Evolutionary conservation across 2,329 filamentous ascomycete genomes (phyloP).

Genomic region (Xylariaceae sp.): DNA sequence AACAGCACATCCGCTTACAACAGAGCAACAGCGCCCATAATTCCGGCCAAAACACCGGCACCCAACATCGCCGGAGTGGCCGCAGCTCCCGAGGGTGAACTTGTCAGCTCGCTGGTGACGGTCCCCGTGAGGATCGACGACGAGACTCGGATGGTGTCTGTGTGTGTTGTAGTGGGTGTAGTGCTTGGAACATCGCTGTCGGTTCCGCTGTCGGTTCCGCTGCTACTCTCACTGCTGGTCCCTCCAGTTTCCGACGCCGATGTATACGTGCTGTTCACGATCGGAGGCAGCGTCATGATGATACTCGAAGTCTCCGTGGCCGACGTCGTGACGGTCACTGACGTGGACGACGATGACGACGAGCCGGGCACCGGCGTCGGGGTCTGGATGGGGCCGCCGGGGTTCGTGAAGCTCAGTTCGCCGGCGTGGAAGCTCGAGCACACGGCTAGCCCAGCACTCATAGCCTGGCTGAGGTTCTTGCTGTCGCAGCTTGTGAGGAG

Average conservation of each 20-base stretch:
- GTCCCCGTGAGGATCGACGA: background rate
- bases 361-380: background rate
- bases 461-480: constrained; percentile 25
- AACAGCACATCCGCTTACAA: background rate
- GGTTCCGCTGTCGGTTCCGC: background rate
- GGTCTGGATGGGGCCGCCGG: constrained; percentile 4
- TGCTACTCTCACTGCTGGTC: too few species aligned
- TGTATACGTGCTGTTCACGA: background rate
- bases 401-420: constrained; percentile 13
- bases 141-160: background rate
- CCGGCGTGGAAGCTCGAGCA: constrained; percentile 29
- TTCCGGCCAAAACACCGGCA: background rate
- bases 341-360: background rate
- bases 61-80: background rate
- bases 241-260: too few species aligned
- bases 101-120: background rate
- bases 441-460: constrained; percentile 24
- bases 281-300: background rate
- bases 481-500: constrained; percentile 26
- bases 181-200: background rate
- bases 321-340: background rate
- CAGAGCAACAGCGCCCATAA: background rate
- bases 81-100: background rate
- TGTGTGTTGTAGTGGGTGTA: background rate
- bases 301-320: background rate